Conservation (phyloP, 805 yeast genomes). For the Wickerhamomyces hampshirensis region DNA sequence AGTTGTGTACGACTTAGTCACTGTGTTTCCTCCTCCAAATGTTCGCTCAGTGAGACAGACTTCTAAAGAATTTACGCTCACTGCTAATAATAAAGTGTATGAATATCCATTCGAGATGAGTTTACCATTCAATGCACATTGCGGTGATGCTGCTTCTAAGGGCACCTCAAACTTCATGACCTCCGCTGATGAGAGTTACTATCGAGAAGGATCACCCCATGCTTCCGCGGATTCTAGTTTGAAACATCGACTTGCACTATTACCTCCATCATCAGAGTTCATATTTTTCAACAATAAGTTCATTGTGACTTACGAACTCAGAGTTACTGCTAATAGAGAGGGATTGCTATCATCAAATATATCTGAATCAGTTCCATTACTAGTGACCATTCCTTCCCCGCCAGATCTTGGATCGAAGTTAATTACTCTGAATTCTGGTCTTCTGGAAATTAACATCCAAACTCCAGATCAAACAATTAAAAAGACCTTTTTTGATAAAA, state of each 20-base stretch:
- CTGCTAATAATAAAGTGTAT: conserved; percentile 39
- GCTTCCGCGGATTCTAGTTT: background rate
- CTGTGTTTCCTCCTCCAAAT: conserved; percentile 50
- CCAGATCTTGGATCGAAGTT: background rate
- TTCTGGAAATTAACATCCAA: too few species aligned
- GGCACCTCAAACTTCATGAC: conserved; percentile 12
- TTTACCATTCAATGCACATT: conserved; percentile 28
- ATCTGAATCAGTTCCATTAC: background rate
- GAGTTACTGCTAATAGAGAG: background rate
- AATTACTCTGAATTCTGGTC: too few species aligned
- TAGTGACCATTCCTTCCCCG: background rate
- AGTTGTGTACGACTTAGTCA: conserved; percentile 42
- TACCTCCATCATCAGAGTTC: background rate
- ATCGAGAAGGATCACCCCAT: background rate
- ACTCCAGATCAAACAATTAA: too few species aligned
- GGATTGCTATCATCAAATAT: background rate
- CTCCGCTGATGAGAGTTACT: conserved; percentile 13
- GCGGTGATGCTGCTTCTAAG: conserved; percentile 15
- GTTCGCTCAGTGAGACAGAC: conserved; percentile 36
- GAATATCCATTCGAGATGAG: conserved; percentile 37
- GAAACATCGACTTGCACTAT: background rate
- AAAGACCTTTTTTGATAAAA: background rate
- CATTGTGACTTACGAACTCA: background rate
- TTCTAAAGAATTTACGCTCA: conserved; percentile 27
- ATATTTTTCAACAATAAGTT: too few species aligned